Evolutionary conservation across 441 rosid species (phyloP).

Genomic region (Pelargonium fulgidum): DNA sequence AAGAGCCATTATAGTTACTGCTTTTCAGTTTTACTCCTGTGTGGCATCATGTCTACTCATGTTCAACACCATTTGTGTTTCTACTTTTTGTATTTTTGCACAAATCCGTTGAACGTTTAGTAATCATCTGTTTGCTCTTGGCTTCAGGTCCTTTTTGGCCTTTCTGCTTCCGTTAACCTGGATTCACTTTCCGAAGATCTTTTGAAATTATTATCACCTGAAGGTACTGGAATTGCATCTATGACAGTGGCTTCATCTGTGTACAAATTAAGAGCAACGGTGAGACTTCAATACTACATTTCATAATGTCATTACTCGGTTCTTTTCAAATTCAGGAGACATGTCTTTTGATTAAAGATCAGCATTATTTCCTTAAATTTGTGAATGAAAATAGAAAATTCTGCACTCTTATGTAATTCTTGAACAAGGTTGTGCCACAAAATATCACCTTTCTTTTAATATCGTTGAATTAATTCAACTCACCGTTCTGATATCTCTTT

Average conservation of each 20-base stretch:
- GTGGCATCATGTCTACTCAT: slow-evolving; percentile 1
- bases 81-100: background rate
- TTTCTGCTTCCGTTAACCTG: slow-evolving; percentile 40
- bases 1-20: background rate
- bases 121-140: background rate
- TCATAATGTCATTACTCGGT: background rate
- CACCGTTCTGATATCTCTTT: background rate
- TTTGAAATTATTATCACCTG: slow-evolving; percentile 34
- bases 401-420: background rate
- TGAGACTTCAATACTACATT: slow-evolving; percentile 24
- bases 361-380: background rate
- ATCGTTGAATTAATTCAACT: background rate
- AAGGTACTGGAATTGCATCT: slow-evolving; percentile 26
- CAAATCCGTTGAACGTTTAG: background rate
- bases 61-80: background rate
- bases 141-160: slow-evolving; percentile 54
- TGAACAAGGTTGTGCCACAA: background rate
- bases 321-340: background rate
- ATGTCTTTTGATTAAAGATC: background rate
- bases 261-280: slow-evolving; percentile 69
- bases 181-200: slow-evolving; percentile 47
- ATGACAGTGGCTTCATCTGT: slow-evolving; percentile 55
- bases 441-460: background rate
- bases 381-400: background rate
- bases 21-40: background rate